These are phyloP conservation scores for Coemansia sp. DNA, from an alignment of 192 early-diverging fungal species.

Conservation along the genomic window DNA sequence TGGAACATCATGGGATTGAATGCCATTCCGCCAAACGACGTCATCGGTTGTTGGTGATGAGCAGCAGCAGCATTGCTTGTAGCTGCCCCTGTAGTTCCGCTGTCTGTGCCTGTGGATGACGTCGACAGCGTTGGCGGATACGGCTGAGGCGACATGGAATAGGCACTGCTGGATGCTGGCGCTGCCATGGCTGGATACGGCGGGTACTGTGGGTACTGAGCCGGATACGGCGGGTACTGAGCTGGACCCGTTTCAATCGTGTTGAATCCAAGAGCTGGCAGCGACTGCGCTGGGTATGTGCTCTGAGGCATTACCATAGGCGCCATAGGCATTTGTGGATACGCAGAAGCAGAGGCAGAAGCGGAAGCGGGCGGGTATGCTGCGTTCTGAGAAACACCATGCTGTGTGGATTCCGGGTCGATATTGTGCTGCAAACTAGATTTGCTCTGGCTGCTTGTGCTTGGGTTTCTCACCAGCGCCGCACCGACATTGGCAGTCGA, in stretches of 20 bases:
- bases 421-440: background rate
- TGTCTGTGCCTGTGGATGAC: background rate
- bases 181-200: background rate
- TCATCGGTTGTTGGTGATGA: background rate
- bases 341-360: background rate
- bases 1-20: conserved; percentile 22
- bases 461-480: background rate
- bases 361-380: background rate
- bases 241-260: background rate
- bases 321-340: background rate
- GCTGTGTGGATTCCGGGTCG: background rate
- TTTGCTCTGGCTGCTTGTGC: background rate
- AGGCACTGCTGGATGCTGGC: background rate
- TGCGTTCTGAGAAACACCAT: background rate
- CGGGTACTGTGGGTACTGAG: background rate
- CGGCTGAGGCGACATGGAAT: background rate
- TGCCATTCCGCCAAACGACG: background rate
- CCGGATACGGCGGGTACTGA: background rate
- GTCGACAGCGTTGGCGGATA: background rate
- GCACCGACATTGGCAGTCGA: background rate
- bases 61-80: background rate
- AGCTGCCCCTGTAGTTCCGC: background rate
- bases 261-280: conserved; percentile 7
- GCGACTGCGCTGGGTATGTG: background rate
- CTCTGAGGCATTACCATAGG: conserved; percentile 1